Percentiles rank a stretch among this genome's conserved stretches.
These are phyloP conservation scores for Mikania micrantha DNA, from an alignment of 129 eudicot species.

Conservation along the genomic window DNA sequence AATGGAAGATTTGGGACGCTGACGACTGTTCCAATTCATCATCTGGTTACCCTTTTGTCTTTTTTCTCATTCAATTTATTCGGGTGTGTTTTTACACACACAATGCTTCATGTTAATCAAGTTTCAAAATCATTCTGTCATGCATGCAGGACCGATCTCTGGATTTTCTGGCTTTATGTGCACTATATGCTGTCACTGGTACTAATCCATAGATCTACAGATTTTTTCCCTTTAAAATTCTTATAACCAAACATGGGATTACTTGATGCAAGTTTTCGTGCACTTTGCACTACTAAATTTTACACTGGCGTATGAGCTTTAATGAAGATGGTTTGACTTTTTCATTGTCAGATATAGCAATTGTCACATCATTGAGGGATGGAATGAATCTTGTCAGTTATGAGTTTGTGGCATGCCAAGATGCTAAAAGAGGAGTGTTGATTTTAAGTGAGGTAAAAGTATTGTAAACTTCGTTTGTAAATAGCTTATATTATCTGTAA, in stretches of 20 bases:
- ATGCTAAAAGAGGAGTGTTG: constrained; percentile 81
- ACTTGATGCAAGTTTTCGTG: neutral
- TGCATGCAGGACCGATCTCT: constrained; percentile 86
- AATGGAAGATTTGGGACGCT: constrained; percentile 91
- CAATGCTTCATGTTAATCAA: neutral
- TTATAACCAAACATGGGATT: neutral
- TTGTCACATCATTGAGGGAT: constrained; percentile 91
- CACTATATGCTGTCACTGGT: constrained; percentile 96
- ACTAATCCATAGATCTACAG: constrained; percentile 7
- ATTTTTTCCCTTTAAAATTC: neutral
- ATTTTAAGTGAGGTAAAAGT: constrained; percentile 81
- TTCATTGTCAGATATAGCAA: constrained; percentile 58
- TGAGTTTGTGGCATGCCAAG: constrained; percentile 99
- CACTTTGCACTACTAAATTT: neutral
- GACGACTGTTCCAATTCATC: constrained; percentile 86
- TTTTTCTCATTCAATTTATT: neutral
- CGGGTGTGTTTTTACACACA: neutral
- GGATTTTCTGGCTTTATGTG: constrained; percentile 83
- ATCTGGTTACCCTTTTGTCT: constrained; percentile 62
- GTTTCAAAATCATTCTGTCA: neutral
- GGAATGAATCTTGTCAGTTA: constrained; percentile 99
- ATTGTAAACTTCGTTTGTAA: constrained; percentile 1
- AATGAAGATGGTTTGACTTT: neutral
- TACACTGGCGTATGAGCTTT: constrained; percentile 2
- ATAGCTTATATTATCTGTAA: neutral